Evolutionary conservation across 306 rosid species (phyloP), one percentile per base, ranked within the genome.

Genomic region (Pyrus communis): DNA sequence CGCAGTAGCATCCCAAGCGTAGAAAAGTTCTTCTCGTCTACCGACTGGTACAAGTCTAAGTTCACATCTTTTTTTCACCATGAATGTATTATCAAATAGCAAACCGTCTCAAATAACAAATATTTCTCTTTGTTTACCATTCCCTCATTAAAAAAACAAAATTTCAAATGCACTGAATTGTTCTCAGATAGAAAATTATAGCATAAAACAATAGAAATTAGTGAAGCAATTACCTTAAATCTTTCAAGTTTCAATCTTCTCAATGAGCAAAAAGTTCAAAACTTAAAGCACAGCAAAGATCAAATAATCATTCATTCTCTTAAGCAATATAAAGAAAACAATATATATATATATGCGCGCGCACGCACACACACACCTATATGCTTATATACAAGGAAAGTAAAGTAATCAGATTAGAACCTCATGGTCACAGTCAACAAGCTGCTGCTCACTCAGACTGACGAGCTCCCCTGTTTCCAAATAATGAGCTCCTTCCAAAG

Each of bases 391-490:
- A 57, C 27, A 57, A 15, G 17, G 70, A 46, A 82, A 69, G 57
- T 30, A 35, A 74, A 80, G 27, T n/a, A 57, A 3, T 22, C 3
- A 40, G 46, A 38, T 14, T 27, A 27, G 80, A 77, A 95, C 99
- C 98, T 88, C 91, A 31, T 96, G 98, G 72, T 95, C 99, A 27
- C 99, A 95, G 77, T 96, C 99, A 85, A 96, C 97, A 77, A 96
- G 98, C 89, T 92, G 99, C 71, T 96, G 98, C 83, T 92, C 98
- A 21, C 99, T 96, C 57, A 96, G 88, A 74, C 96, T 91, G 23
- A 75, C 75, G 3, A 92, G 91, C 74, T 92, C 83, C 57, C 98
- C 97, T 5, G 93, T 88, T 19, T 85, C 51, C 78, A 92, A 82
- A 82, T 69, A 92, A 71, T 92, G 86, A 75, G 99, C 90, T 78